phyloP scores from a whole-genome alignment of 805 yeast genomes.

The Metschnikowia kofuensis region DNA sequence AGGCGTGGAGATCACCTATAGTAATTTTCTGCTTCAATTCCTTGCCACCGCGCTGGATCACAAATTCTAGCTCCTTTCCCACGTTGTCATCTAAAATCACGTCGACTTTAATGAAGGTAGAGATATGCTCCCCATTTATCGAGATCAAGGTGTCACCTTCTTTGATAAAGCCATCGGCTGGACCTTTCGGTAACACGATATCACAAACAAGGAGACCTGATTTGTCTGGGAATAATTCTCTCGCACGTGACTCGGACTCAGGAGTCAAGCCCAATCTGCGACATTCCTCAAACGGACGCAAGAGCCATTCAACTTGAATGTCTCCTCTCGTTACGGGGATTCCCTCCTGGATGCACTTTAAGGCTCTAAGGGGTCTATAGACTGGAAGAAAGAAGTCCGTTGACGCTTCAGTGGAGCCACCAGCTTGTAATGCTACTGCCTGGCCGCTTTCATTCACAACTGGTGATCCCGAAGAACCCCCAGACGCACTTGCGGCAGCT shows the following conservation, averaged over 20 bases:
- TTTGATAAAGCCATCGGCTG: constrained; percentile 65
- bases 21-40: constrained; percentile 47
- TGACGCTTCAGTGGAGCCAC: constrained; percentile 87
- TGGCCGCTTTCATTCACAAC: constrained; percentile 87
- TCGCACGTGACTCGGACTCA: constrained; percentile 68
- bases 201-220: constrained; percentile 85
- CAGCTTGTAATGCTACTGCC: constrained; percentile 92
- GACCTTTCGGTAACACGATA: constrained; percentile 79
- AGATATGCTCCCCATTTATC: constrained; percentile 60
- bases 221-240: constrained; percentile 65
- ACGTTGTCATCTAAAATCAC: constrained; percentile 73
- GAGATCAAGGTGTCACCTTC: constrained; percentile 87
- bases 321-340: constrained; percentile 80
- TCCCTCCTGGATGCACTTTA: constrained; percentile 62
- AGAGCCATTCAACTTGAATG: constrained; percentile 84
- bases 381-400: constrained; percentile 91
- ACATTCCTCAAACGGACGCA: constrained; percentile 89
- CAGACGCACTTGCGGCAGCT: constrained; percentile 95
- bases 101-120: constrained; percentile 77
- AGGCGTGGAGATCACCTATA: constrained; percentile 74
- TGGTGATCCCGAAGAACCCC: constrained; percentile 95
- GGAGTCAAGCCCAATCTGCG: constrained; percentile 77
- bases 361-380: constrained; percentile 77
- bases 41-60: constrained; percentile 57
- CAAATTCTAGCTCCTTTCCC: constrained; percentile 53